phyloP scores from a whole-genome alignment of 192 early-diverging fungal genomes.

The Coemansia sp. region DNA sequence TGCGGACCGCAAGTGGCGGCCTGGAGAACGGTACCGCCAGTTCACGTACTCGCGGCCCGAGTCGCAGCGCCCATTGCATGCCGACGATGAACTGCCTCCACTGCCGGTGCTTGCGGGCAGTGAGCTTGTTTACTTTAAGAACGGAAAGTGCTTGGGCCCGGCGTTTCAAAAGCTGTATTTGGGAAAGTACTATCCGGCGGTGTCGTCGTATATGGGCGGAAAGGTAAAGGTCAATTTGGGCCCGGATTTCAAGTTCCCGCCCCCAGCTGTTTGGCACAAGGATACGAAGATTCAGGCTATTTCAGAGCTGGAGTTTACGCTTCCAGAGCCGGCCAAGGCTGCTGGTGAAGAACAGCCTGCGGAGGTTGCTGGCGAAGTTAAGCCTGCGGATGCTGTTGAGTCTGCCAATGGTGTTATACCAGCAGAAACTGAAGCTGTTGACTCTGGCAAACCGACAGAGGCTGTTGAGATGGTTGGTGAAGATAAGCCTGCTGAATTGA shows the following conservation, averaged over 20 bases:
- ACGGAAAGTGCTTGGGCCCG: constrained; percentile 64
- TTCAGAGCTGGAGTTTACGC: constrained; percentile 48
- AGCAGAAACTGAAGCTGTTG: neutral
- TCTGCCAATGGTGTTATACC: neutral
- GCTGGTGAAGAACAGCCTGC: neutral
- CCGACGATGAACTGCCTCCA: constrained; percentile 43
- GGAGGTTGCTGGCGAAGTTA: neutral
- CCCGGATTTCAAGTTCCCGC: constrained; percentile 63
- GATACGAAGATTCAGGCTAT: constrained; percentile 41
- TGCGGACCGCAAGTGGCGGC: constrained; percentile 49
- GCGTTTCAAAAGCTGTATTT: constrained; percentile 64
- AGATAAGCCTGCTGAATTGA: no score
- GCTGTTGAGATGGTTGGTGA: neutral
- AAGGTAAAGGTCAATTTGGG: constrained; percentile 69
- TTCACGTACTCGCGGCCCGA: constrained; percentile 48
- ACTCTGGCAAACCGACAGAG: neutral
- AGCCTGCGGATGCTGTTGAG: neutral
- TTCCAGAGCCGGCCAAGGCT: constrained; percentile 11
- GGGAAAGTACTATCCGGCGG: constrained; percentile 78
- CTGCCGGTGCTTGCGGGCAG: constrained; percentile 55
- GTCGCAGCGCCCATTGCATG: constrained; percentile 43
- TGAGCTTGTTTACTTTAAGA: constrained; percentile 66
- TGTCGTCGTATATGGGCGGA: constrained; percentile 67
- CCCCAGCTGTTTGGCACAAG: constrained; percentile 53
- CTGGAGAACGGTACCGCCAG: constrained; percentile 42